phyloP scores from a whole-genome alignment of 768 basidiomycete species.

The Pisolithus albus region DNA sequence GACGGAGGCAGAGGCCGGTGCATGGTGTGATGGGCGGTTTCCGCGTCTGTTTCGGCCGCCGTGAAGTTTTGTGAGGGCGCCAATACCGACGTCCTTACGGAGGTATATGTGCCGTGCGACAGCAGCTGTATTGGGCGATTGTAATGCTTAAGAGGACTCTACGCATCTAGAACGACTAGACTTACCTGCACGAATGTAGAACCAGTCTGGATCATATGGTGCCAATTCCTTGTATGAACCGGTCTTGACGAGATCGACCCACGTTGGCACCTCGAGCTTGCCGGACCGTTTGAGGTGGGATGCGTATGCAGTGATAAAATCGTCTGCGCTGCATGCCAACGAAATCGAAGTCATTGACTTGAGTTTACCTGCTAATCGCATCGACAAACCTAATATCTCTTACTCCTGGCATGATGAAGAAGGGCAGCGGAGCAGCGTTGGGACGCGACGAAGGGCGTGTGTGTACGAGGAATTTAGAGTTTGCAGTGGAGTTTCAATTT shows the following conservation, averaged over 20 bases:
- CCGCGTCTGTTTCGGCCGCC: conserved; percentile 94
- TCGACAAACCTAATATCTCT: conserved; percentile 64
- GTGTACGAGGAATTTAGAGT: conserved; percentile 35
- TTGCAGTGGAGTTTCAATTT: conserved; percentile 29
- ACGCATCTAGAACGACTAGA: conserved; percentile 8
- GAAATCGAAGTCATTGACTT: conserved; percentile 14
- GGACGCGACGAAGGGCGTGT: conserved; percentile 42
- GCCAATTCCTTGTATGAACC: conserved; percentile 97
- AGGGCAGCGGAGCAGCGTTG: conserved; percentile 39
- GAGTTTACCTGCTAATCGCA: conserved; percentile 2
- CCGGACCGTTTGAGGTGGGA: conserved; percentile 97
- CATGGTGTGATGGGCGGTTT: conserved; percentile 94
- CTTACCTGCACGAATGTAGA: conserved; percentile 95
- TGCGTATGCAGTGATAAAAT: conserved; percentile 90
- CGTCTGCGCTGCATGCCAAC: conserved; percentile 62
- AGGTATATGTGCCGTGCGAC: conserved; percentile 99
- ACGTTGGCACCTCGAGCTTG: conserved; percentile 97
- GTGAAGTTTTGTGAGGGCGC: conserved; percentile 91
- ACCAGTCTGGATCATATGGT: conserved; percentile 99
- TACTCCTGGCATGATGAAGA: conserved; percentile 69
- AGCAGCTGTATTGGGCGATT: conserved; percentile 51
- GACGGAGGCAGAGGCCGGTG: conserved; percentile 75
- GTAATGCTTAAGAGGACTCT: not conserved
- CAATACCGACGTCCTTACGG: conserved; percentile 93
- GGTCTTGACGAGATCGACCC: conserved; percentile 99